A percentile compares a stretch with the other conserved stretches of the same genome.
These are phyloP conservation scores for Ophiocordyceps camponoti-saundersi DNA, from an alignment of 2,329 filamentous ascomycete species.

Conservation along the genomic window DNA sequence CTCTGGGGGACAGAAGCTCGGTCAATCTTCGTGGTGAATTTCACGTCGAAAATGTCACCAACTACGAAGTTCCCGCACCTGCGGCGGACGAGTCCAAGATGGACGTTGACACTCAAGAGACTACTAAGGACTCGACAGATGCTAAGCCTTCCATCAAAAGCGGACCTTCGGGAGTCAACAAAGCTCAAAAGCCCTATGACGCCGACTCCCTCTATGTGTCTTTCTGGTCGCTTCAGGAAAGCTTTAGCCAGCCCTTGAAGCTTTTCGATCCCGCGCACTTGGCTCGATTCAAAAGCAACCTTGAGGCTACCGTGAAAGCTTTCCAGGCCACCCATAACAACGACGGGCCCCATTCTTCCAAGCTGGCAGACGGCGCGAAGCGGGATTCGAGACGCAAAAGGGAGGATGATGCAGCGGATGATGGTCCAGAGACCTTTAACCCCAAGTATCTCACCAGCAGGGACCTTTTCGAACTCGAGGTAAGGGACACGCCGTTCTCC, in stretches of 20 bases:
- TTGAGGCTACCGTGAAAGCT: conserved; percentile 46
- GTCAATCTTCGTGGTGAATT: conserved; percentile 94
- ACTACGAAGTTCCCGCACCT: conserved; percentile 39
- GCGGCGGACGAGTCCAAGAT: conserved; percentile 25
- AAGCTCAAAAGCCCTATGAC: conserved; percentile 38
- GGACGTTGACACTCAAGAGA: conserved; percentile 44
- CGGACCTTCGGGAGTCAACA: conserved; percentile 23
- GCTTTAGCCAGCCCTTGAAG: conserved; percentile 76
- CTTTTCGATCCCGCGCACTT: conserved; percentile 62
- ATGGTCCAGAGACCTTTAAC: conserved; percentile 47
- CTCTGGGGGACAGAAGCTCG: conserved; percentile 88
- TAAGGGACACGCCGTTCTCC: conserved; percentile 19
- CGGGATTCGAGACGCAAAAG: conserved; percentile 56
- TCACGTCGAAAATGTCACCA: conserved; percentile 85
- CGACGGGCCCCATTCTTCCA: conserved; percentile 27
- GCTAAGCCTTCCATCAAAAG: conserved; percentile 19
- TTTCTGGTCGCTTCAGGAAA: conserved; percentile 87
- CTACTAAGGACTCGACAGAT: conserved; percentile 13
- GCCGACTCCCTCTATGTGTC: conserved; percentile 67
- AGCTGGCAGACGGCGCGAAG: conserved; percentile 43
- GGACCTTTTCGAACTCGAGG: conserved; percentile 90
- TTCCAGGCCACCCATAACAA: conserved; percentile 35
- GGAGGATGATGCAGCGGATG: conserved; percentile 33
- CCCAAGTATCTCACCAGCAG: conserved; percentile 97
- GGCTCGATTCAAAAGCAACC: conserved; percentile 60